phyloP scores from a whole-genome alignment of 2,329 filamentous ascomycete species.

The Volutella citrinella region DNA sequence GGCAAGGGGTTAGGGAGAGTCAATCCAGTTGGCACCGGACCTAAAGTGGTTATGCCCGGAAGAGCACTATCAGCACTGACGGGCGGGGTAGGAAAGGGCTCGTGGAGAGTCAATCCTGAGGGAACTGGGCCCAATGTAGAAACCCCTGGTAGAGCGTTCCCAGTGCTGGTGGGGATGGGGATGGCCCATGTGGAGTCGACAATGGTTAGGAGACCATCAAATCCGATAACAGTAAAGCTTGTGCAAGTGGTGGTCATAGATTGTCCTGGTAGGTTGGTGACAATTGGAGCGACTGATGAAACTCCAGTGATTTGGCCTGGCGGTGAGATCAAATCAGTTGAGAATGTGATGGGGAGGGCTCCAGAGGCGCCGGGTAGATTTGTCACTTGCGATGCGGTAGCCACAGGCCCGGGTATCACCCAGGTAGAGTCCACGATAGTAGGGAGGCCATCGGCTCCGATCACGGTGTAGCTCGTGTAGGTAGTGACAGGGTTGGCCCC shows the following conservation, averaged over 20 bases:
- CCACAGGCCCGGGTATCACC: constrained; percentile 15
- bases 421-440: constrained; percentile 27
- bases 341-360: background rate
- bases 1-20: too few species aligned
- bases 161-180: constrained; percentile 17
- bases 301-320: background rate
- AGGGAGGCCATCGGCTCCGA: constrained; percentile 26
- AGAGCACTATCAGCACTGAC: too few species aligned
- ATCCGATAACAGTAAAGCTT: constrained; percentile 18
- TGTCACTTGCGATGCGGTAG: background rate
- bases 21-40: too few species aligned
- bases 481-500: too few species aligned
- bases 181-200: constrained; percentile 32
- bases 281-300: background rate
- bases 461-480: constrained; percentile 22
- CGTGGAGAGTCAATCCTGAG: too few species aligned
- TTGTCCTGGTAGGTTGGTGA: background rate
- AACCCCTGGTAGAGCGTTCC: too few species aligned
- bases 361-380: background rate
- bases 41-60: too few species aligned
- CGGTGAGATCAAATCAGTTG: background rate
- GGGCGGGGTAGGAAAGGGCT: too few species aligned
- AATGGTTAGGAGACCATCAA: constrained; percentile 20
- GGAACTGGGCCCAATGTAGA: too few species aligned
- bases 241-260: constrained; percentile 13